Percentiles rank a stretch among this genome's conserved stretches.
These are phyloP conservation scores for Canavalia ensiformis DNA, from an alignment of 306 rosid genomes.

Conservation along the genomic window DNA sequence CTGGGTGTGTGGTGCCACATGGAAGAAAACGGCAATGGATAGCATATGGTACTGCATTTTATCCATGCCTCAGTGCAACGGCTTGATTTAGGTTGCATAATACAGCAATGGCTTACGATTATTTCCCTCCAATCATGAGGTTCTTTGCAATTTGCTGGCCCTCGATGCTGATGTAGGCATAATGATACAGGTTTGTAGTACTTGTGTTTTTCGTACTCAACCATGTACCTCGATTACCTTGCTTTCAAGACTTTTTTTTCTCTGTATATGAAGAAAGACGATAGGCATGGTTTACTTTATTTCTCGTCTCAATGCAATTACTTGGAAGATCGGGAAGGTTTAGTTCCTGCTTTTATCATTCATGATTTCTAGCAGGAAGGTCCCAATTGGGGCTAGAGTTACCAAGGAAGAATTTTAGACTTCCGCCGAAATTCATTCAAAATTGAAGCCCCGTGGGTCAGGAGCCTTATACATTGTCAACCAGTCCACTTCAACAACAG, in stretches of 20 bases:
- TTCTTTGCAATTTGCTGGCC: conserved; percentile 41
- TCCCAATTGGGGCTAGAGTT: not conserved
- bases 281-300: not conserved
- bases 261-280: not conserved
- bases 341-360: not conserved
- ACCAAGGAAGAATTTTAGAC: not conserved
- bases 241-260: not conserved
- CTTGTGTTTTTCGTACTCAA: conserved; percentile 43
- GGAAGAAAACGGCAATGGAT: conserved; percentile 78
- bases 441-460: conserved; percentile 6
- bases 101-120: conserved; percentile 35
- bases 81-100: conserved; percentile 60
- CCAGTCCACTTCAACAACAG: not conserved
- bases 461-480: not conserved
- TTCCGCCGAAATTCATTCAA: not conserved
- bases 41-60: conserved; percentile 81
- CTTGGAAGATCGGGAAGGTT: not conserved
- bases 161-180: conserved; percentile 35
- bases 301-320: not conserved
- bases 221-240: conserved; percentile 25
- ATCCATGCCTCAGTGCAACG: conserved; percentile 75
- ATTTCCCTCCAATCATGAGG: conserved; percentile 22
- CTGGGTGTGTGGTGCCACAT: conserved; percentile 69
- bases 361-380: conserved; percentile 17
- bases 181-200: conserved; percentile 37